phyloP scores from a whole-genome alignment of 2,329 filamentous ascomycete genomes.

The Fusarium sp. region DNA sequence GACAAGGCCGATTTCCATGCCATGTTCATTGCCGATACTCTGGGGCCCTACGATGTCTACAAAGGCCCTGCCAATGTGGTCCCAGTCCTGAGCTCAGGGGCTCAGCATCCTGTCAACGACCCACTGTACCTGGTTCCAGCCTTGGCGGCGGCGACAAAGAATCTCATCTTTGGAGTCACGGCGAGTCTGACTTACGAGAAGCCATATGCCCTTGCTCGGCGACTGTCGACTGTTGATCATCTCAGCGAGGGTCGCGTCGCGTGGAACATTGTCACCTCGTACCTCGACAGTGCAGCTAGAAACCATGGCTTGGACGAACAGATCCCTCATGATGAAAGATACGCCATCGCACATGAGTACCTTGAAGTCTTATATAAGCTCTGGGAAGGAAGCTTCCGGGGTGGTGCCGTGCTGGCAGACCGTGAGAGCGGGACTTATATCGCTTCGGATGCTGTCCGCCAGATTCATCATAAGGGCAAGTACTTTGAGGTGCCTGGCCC shows the following conservation, averaged over 20 bases:
- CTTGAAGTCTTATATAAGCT: not conserved
- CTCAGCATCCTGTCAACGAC: not conserved
- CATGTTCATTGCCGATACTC: constrained; percentile 41
- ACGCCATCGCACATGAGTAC: not conserved
- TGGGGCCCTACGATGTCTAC: not conserved
- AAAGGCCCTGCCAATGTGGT: not conserved
- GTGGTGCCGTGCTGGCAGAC: not conserved
- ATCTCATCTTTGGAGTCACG: constrained; percentile 54
- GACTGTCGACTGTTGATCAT: constrained; percentile 52
- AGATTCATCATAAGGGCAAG: constrained; percentile 50
- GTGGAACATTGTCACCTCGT: constrained; percentile 65
- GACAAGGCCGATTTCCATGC: constrained; percentile 60
- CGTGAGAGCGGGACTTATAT: constrained; percentile 42
- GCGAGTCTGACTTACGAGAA: constrained; percentile 51
- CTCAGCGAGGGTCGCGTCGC: constrained; percentile 51
- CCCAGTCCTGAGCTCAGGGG: not conserved
- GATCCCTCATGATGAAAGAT: not conserved
- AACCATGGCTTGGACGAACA: not conserved
- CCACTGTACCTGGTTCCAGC: not conserved
- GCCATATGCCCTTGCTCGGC: constrained; percentile 50
- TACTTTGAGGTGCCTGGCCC: constrained; percentile 52
- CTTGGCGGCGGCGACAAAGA: constrained; percentile 59
- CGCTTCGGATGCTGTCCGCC: constrained; percentile 48
- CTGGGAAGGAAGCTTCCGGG: not conserved
- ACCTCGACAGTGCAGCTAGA: constrained; percentile 58